phyloP scores from a whole-genome alignment of 495 filamentous ascomycete genomes.

The Penicillium arizonense region DNA sequence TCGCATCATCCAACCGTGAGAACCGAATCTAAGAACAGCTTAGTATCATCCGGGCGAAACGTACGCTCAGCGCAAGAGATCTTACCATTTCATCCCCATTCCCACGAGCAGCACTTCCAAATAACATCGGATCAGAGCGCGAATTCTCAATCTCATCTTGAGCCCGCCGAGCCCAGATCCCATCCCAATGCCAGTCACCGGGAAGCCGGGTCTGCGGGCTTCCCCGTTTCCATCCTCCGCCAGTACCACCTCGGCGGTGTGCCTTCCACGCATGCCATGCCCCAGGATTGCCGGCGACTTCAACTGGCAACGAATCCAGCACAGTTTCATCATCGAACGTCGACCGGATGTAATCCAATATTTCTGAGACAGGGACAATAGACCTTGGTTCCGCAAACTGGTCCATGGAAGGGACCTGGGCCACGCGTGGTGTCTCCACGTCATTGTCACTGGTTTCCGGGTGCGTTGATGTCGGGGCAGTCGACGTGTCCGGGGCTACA shows the following conservation, averaged over 20 bases:
- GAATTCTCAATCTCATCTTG: slow-evolving; percentile 73
- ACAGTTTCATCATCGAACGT: slow-evolving; percentile 75
- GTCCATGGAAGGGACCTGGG: slow-evolving; percentile 14
- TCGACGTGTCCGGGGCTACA: not conserved
- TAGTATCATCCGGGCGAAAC: slow-evolving; percentile 5
- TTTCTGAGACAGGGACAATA: slow-evolving; percentile 33
- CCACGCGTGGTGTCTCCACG: slow-evolving; percentile 5
- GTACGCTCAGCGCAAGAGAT: slow-evolving; percentile 3
- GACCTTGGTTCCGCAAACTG: slow-evolving; percentile 21
- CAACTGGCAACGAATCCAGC: slow-evolving; percentile 74
- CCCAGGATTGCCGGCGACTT: slow-evolving; percentile 80
- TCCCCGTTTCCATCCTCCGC: slow-evolving; percentile 25
- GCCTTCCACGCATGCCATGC: slow-evolving; percentile 90
- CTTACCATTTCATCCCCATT: slow-evolving; percentile 67
- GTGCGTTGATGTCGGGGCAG: not conserved
- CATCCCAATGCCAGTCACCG: slow-evolving; percentile 94
- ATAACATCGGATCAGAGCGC: slow-evolving; percentile 72
- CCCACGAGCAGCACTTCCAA: slow-evolving; percentile 56
- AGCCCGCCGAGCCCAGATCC: slow-evolving; percentile 85
- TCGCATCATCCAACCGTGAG: slow-evolving; percentile 60
- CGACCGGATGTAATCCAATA: slow-evolving; percentile 77
- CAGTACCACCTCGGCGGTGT: slow-evolving; percentile 45
- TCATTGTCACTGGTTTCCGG: slow-evolving; percentile 6
- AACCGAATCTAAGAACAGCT: slow-evolving; percentile 61
- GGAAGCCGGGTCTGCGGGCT: slow-evolving; percentile 54